Conservation (phyloP, 352 stramenopile genomes). For the Ophiocytium majus region DNA sequence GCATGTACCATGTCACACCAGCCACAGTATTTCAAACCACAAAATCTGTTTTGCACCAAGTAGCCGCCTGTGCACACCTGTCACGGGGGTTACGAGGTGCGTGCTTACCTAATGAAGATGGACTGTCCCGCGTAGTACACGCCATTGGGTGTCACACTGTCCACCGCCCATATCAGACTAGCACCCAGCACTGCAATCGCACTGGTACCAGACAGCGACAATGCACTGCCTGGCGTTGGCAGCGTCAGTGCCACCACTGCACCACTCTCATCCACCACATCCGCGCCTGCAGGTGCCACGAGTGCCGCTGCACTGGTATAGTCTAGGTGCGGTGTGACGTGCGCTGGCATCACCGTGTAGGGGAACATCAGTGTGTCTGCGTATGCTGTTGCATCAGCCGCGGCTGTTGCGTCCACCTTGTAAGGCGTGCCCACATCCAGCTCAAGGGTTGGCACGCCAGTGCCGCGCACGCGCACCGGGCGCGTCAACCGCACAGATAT, state of each 20-base stretch:
- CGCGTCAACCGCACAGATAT: not conserved
- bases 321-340: constrained; percentile 31
- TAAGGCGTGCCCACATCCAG: constrained; percentile 5
- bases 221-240: constrained; percentile 16
- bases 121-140: constrained; percentile 44
- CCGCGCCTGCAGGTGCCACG: constrained; percentile 1
- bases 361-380: constrained; percentile 30
- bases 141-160: constrained; percentile 21
- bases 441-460: not conserved
- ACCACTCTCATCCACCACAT: constrained; percentile 29
- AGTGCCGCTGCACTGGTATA: constrained; percentile 24
- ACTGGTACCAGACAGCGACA: constrained; percentile 31
- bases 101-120: constrained; percentile 50
- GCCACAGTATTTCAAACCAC: too few species aligned
- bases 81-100: too few species aligned
- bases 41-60: too few species aligned
- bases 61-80: too few species aligned
- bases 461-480: not conserved
- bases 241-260: constrained; percentile 25
- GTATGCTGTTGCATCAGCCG: constrained; percentile 8
- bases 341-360: constrained; percentile 34
- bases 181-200: not conserved
- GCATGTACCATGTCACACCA: too few species aligned
- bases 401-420: not conserved
- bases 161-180: not conserved